These are phyloP conservation scores for Didymella keratinophila DNA, from an alignment of 2,329 filamentous ascomycete species.

Conservation along the genomic window DNA sequence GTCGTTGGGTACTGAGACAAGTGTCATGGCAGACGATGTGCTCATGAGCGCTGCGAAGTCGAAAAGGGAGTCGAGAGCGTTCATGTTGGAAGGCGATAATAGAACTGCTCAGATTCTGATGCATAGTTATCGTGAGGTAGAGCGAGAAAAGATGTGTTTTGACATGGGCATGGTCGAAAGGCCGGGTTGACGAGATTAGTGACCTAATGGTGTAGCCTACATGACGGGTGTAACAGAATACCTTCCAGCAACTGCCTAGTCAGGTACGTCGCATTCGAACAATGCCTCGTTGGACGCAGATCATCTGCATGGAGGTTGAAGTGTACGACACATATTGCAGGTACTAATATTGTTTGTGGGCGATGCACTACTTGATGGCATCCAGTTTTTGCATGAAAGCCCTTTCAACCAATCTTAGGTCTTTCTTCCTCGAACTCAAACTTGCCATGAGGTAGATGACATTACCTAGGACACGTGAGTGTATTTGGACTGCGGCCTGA, in stretches of 20 bases:
- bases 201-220: slow-evolving; percentile 5
- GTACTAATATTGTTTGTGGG: not conserved
- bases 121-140: too few relatives aligned
- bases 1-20: not conserved
- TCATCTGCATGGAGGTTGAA: not conserved
- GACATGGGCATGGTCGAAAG: not conserved
- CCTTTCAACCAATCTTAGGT: slow-evolving; percentile 32
- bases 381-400: slow-evolving; percentile 31
- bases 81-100: slow-evolving; percentile 16
- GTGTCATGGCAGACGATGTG: slow-evolving; percentile 12
- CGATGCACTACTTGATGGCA: not conserved
- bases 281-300: not conserved
- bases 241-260: slow-evolving; percentile 10
- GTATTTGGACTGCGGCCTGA: slow-evolving; percentile 56
- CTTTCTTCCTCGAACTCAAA: slow-evolving; percentile 34
- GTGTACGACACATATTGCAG: not conserved
- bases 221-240: slow-evolving; percentile 18
- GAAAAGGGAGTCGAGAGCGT: slow-evolving; percentile 28
- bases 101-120: not conserved
- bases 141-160: not conserved
- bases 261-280: slow-evolving; percentile 2
- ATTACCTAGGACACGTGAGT: slow-evolving; percentile 68
- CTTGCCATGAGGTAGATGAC: slow-evolving; percentile 69
- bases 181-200: not conserved
- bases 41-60: slow-evolving; percentile 22